Base-by-base conservation (phyloP, 176 grass and related monocot species). In the Musa itinerans region DNA sequence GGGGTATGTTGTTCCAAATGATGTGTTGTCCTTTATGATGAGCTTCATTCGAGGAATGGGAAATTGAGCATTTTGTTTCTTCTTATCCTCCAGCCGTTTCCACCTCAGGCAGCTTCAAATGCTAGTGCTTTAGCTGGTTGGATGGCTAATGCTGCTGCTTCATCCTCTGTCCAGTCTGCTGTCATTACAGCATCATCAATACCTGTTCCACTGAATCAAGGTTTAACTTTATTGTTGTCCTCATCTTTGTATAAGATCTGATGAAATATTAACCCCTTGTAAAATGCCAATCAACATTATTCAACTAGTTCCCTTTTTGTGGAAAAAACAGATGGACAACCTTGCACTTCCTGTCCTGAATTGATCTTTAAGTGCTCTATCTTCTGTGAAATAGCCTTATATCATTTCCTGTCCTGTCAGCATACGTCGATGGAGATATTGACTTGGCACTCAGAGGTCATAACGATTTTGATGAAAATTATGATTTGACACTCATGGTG, bases 61-160 rank as follows among this genome's bases (percentile, higher is more conserved):
- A 1, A 29, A 15, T 74, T 85, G 50, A 68, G 73, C 63, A 72
- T 50, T 29, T 29, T 29, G 29, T 85, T 52, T 77, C 17, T 80
- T 26, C 52, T 81, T 76, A 48, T 50, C 16, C 23, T 67, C 27
- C 81, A 98, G 90, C 79, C 90, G 68, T 91, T 93, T 75, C 90
- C 89, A 69, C 84, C 90, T 67, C 85, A 88, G 83, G 79, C 83
- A 69, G 72, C 86, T 81, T 69, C 85, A 66, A 83, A 87, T 87
- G 82, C 88, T 73, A 89, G 82, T 82, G 75, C 94, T 80, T 85
- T 98, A 81, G 94, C 90, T 87, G 90, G 90, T 67, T 98, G 94
- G 94, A 93, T 98, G 88, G 76, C 72, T 79, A 93, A 78, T 87
- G 84, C 84, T 73, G 72, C 83, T 76, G 92, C 81, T 87, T 82